phyloP scores from a whole-genome alignment of 768 basidiomycete genomes.

The Pholiota microspora region DNA sequence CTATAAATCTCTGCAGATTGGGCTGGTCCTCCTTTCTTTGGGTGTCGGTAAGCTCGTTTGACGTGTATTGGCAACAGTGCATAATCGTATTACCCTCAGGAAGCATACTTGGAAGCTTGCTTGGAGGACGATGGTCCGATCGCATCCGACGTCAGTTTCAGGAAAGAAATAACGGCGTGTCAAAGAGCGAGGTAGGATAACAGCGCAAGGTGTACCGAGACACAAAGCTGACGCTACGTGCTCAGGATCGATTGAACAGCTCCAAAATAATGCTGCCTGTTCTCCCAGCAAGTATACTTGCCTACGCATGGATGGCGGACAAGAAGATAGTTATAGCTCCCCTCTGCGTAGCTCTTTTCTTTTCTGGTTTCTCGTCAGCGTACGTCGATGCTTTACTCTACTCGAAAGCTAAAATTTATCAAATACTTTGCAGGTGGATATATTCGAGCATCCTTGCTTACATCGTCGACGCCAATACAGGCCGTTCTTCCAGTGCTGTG shows the following conservation, averaged over 20 bases:
- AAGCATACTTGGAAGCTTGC: conserved; percentile 33
- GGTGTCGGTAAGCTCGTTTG: conserved; percentile 32
- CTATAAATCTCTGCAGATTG: conserved; percentile 66
- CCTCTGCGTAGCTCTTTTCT: conserved; percentile 8
- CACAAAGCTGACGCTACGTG: neutral
- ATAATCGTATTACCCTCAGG: conserved; percentile 24
- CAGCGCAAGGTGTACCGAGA: neutral
- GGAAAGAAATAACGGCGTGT: conserved; percentile 32
- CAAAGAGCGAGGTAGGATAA: conserved; percentile 56
- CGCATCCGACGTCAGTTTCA: conserved; percentile 31
- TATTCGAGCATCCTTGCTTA: conserved; percentile 19
- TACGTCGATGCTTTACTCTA: neutral
- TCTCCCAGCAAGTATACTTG: conserved; percentile 8
- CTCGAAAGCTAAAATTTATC: neutral
- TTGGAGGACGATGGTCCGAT: conserved; percentile 42
- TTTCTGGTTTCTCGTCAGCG: conserved; percentile 3
- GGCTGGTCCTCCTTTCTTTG: conserved; percentile 69
- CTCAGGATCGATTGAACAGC: conserved; percentile 10
- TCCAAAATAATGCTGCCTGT: conserved; percentile 10
- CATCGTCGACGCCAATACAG: conserved; percentile 19
- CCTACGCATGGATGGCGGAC: conserved; percentile 10
- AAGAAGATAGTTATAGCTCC: conserved; percentile 5
- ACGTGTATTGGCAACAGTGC: neutral
- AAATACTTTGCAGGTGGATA: conserved; percentile 12
- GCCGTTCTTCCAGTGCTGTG: conserved; percentile 19